Conservation (phyloP, 495 filamentous ascomycete genomes). For the Friedmanniomyces simplex region DNA sequence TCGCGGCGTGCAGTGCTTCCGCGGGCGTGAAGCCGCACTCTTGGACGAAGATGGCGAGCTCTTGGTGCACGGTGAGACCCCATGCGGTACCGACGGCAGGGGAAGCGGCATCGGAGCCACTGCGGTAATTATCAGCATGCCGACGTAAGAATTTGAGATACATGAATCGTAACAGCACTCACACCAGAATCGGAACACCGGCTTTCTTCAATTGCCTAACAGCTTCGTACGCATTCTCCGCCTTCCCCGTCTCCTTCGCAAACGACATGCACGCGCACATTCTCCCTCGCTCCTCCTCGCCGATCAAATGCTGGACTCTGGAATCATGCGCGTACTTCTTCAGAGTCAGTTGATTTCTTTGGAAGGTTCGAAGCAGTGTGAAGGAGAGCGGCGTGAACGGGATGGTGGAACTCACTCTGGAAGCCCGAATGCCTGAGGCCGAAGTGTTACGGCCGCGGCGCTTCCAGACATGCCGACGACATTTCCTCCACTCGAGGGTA, state of each 20-base stretch:
- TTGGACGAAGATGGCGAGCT: slow-evolving; percentile 29
- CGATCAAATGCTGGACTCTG: slow-evolving; percentile 23
- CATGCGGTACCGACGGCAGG: slow-evolving; percentile 30
- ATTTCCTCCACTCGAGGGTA: no score
- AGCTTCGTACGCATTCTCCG: slow-evolving; percentile 28
- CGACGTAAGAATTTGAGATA: not conserved
- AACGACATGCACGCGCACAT: slow-evolving; percentile 28
- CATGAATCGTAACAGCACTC: slow-evolving; percentile 4
- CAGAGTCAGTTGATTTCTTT: no score
- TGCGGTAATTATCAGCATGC: not conserved
- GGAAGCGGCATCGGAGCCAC: slow-evolving; percentile 29
- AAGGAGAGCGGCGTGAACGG: no score
- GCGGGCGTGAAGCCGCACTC: slow-evolving; percentile 27
- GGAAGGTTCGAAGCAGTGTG: no score
- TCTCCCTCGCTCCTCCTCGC: slow-evolving; percentile 17
- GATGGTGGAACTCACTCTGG: no score
- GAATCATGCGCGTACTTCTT: slow-evolving; percentile 29
- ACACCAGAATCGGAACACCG: slow-evolving; percentile 29
- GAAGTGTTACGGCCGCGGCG: no score
- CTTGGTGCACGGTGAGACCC: slow-evolving; percentile 30
- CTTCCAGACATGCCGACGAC: no score
- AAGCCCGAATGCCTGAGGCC: no score
- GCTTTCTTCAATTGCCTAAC: slow-evolving; percentile 27
- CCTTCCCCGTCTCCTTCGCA: slow-evolving; percentile 13
- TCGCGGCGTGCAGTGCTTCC: slow-evolving; percentile 28